Conservation (phyloP, 2,329 filamentous ascomycete species). For the Fusarium luffae region DNA sequence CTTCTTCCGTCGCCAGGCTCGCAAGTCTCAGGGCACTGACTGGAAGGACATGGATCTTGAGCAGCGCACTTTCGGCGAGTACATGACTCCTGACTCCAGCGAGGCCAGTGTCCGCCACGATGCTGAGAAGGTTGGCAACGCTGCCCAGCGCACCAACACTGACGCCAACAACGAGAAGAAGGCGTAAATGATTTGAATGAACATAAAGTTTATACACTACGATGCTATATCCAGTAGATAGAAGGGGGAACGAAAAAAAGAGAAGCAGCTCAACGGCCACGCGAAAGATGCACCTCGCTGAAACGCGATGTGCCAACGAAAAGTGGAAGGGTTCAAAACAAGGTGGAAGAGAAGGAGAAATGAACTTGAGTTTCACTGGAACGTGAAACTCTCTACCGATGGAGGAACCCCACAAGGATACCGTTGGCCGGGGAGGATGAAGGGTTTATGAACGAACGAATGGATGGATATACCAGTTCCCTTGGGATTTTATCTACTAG, state of each 20-base stretch:
- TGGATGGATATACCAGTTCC: constrained; percentile 26
- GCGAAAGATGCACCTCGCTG: constrained; percentile 6
- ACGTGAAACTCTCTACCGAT: constrained; percentile 24
- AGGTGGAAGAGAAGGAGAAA: constrained; percentile 46
- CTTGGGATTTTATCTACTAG: constrained; percentile 20
- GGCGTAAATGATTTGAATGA: constrained; percentile 26
- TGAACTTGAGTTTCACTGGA: constrained; percentile 40
- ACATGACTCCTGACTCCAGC: constrained; percentile 47
- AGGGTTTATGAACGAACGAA: constrained; percentile 4
- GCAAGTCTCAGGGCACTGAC: constrained; percentile 40
- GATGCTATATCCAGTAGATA: constrained; percentile 1
- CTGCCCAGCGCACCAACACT: constrained; percentile 7
- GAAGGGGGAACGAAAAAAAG: not conserved
- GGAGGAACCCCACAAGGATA: constrained; percentile 18
- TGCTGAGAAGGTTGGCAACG: constrained; percentile 38
- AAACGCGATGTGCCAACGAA: constrained; percentile 23
- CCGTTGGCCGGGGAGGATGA: constrained; percentile 26
- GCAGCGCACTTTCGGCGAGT: constrained; percentile 55
- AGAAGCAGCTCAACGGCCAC: constrained; percentile 2
- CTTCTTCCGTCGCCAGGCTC: constrained; percentile 48
- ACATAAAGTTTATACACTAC: constrained; percentile 3
- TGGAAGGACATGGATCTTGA: constrained; percentile 56
- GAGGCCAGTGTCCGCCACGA: constrained; percentile 45
- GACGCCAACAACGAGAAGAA: constrained; percentile 34
- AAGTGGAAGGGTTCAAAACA: not conserved